Conservation (phyloP, 805 yeast genomes). For the Saitoella complicata region DNA sequence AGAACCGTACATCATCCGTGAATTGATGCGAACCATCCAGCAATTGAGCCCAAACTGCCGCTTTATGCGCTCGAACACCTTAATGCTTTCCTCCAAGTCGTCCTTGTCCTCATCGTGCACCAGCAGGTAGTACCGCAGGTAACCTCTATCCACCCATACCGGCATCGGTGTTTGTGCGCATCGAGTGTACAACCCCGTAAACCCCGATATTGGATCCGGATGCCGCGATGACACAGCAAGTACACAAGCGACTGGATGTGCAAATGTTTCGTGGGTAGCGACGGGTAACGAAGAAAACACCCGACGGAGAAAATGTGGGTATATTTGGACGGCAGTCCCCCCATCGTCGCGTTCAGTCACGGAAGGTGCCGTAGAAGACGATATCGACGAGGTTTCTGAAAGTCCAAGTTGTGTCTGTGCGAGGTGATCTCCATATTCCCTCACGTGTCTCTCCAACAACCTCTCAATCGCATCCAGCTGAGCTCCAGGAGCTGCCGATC, state of each 20-base stretch:
- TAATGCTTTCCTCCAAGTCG: slow-evolving; percentile 28
- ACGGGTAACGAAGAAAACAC: slow-evolving; percentile 42
- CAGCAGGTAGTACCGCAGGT: slow-evolving; percentile 36
- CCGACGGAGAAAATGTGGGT: slow-evolving; percentile 43
- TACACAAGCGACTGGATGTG: slow-evolving; percentile 70
- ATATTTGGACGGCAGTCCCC: slow-evolving; percentile 23
- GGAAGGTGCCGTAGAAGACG: slow-evolving; percentile 7
- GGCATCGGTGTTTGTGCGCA: slow-evolving; percentile 31
- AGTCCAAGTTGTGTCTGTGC: not conserved
- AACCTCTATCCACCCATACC: slow-evolving; percentile 49
- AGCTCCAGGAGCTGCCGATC: not conserved
- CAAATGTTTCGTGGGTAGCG: slow-evolving; percentile 68
- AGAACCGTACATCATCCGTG: slow-evolving; percentile 6
- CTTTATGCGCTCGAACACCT: slow-evolving; percentile 27
- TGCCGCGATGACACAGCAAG: slow-evolving; percentile 47
- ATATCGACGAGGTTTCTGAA: not conserved
- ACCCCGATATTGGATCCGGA: slow-evolving; percentile 39
- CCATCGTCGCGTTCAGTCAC: slow-evolving; percentile 13
- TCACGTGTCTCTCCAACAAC: slow-evolving; percentile 7
- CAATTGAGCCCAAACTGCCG: slow-evolving; percentile 23
- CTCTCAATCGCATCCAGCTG: not conserved
- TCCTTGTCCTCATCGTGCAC: slow-evolving; percentile 32
- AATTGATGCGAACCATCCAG: slow-evolving; percentile 14
- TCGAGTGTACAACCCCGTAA: slow-evolving; percentile 35
- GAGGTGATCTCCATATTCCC: slow-evolving; percentile 3